Percentiles rank a stretch among this genome's conserved stretches.
phyloP scores from a whole-genome alignment of 352 stramenopile genomes.

The Phytophthora pisi region DNA sequence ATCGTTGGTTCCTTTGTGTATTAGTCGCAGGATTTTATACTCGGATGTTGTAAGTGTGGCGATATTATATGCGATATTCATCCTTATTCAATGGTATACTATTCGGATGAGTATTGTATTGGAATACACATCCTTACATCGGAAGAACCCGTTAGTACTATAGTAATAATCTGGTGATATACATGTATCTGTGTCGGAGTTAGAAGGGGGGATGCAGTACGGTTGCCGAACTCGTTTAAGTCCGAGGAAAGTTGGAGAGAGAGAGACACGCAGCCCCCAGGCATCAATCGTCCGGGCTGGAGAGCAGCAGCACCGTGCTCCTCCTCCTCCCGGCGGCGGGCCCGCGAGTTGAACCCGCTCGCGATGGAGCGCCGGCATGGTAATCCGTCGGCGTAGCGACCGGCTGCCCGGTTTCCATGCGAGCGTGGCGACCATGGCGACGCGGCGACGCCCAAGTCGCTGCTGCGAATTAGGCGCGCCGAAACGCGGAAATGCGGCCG shows the following conservation, averaged over 20 bases:
- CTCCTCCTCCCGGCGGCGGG: neutral
- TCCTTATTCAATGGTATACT: too few relatives aligned
- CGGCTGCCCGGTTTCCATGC: slow-evolving; percentile 9
- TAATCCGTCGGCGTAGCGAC: slow-evolving; percentile 3
- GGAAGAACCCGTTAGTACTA: too few relatives aligned
- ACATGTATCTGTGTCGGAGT: neutral
- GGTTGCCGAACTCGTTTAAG: slow-evolving; percentile 4
- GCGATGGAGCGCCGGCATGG: neutral
- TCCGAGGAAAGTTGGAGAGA: slow-evolving; percentile 14
- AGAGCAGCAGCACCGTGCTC: too few relatives aligned
- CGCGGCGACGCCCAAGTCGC: slow-evolving; percentile 2
- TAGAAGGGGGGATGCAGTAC: slow-evolving; percentile 3
- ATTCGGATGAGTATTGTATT: too few relatives aligned
- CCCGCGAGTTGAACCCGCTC: slow-evolving; percentile 3
- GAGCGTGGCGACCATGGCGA: slow-evolving; percentile 5
- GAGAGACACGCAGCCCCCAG: slow-evolving; percentile 12
- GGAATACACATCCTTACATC: too few relatives aligned
- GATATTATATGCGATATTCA: too few relatives aligned
- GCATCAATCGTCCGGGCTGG: neutral
- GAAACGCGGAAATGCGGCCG: slow-evolving; percentile 1
- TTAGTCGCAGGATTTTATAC: too few relatives aligned
- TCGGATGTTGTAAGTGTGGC: too few relatives aligned
- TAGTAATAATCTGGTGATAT: too few relatives aligned
- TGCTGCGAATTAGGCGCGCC: slow-evolving; percentile 1
- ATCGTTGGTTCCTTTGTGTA: too few relatives aligned